Conservation (phyloP, 1,284 basidiomycete genomes). For the Malassezia arunalokei region DNA sequence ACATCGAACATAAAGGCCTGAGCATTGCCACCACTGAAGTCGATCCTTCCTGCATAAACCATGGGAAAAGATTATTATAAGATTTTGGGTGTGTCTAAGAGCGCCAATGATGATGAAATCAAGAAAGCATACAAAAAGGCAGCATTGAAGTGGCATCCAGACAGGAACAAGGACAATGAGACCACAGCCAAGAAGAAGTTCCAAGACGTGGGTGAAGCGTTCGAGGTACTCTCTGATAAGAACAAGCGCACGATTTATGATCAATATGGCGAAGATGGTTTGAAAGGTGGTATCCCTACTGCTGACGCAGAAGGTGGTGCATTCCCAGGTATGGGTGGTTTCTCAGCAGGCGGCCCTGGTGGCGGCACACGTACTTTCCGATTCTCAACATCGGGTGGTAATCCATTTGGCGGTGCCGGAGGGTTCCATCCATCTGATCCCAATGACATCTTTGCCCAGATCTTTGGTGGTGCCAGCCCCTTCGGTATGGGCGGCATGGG, state of each 20-base stretch:
- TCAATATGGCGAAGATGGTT: constrained; percentile 87
- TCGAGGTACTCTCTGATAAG: constrained; percentile 86
- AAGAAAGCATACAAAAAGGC: constrained; percentile 44
- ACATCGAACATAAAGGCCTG: neutral
- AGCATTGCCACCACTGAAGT: neutral
- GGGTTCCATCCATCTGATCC: constrained; percentile 57
- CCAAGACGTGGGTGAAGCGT: constrained; percentile 92
- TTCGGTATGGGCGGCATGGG: constrained; percentile 26
- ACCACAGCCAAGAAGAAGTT: constrained; percentile 75
- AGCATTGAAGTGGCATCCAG: constrained; percentile 81
- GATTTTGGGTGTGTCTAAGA: constrained; percentile 38
- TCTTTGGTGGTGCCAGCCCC: constrained; percentile 35
- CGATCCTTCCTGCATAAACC: neutral
- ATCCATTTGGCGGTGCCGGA: constrained; percentile 22
- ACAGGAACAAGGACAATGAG: constrained; percentile 65
- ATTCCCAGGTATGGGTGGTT: constrained; percentile 21
- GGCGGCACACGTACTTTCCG: constrained; percentile 27
- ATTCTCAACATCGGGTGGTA: constrained; percentile 17
- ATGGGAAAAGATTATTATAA: constrained; percentile 47
- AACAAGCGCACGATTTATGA: constrained; percentile 88
- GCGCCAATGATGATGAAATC: constrained; percentile 38
- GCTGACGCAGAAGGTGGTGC: constrained; percentile 37
- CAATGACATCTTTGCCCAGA: constrained; percentile 74
- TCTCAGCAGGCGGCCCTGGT: constrained; percentile 19
- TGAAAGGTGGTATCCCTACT: constrained; percentile 55